Base-by-base conservation (phyloP, 192 early-diverging fungal species). In the Coemansia biformis region DNA sequence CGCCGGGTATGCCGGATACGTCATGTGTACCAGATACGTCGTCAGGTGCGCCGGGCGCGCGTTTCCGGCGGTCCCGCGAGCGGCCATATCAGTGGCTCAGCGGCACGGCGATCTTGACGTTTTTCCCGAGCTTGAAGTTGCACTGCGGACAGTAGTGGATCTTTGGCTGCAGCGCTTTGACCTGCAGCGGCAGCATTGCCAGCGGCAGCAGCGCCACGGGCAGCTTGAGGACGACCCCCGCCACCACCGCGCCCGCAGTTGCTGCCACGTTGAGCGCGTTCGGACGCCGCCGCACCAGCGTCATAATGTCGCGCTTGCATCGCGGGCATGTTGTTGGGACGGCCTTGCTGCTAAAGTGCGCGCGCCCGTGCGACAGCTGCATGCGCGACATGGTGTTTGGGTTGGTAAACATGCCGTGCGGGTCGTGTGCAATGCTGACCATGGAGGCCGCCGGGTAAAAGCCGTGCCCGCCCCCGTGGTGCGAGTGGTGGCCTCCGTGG, bases 91-190 rank as follows among this genome's bases (percentile, higher is more conserved):
- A 18, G n/a, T 32, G 21, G 0, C 40, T 19, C 5, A 50, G 22
- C 5, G 67, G 56, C 10, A 70, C 54, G 11, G 42, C 33, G 21
- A 71, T 48, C 21, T 46, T 57, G 36, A 71, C 52, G 42, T 71
- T 63, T 39, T 63, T 71, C 12, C 67, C 67, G 17, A 71, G 24
- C 31, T 71, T 71, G 56, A 49, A 71, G 19, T 63, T 63, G 51
- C 67, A 71, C 13, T 17, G 40, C 1, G 67, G 59, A 18, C 66
- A 70, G 47, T 59, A 63, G 32, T 70, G 66, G 11, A 58, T 34
- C 29, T 47, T 48, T 4, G 55, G 46, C 11, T 70, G 47, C 41
- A 70, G 46, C 24, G 59, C 49, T 30, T 46, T 63, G 41, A 70
- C 38, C 47, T 70, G 66, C 48, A 70, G 50, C 4, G 66, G 66